These are phyloP conservation scores for Cystobasidiaceae sp. DNA, from an alignment of 1,284 basidiomycete genomes.

Conservation along the genomic window DNA sequence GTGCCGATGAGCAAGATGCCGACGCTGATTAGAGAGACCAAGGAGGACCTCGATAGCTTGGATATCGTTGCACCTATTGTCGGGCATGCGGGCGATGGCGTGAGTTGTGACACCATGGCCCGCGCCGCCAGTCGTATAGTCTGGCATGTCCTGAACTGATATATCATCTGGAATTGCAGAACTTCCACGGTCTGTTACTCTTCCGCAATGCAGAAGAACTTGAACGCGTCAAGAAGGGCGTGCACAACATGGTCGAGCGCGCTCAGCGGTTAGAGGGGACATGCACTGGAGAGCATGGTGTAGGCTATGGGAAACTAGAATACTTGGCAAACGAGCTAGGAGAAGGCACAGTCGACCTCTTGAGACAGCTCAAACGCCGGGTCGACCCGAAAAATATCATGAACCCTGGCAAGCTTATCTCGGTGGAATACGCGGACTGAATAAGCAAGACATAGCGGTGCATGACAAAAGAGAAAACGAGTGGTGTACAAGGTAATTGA, in stretches of 20 bases:
- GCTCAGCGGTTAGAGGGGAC: conserved; percentile 72
- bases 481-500: too few relatives aligned
- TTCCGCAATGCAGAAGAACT: conserved; percentile 62
- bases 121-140: too few relatives aligned
- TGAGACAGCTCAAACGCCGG: conserved; percentile 35
- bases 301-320: conserved; percentile 37
- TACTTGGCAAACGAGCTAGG: conserved; percentile 40
- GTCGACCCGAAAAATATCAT: conserved; percentile 41
- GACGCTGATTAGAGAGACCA: conserved; percentile 39
- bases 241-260: conserved; percentile 63
- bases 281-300: conserved; percentile 51
- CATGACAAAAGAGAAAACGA: too few relatives aligned
- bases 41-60: conserved; percentile 30
- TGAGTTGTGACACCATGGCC: too few relatives aligned
- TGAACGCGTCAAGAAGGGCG: conserved; percentile 53
- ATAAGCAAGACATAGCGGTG: too few relatives aligned
- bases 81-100: conserved; percentile 38
- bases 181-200: conserved; percentile 50
- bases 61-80: conserved; percentile 37
- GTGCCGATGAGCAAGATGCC: conserved; percentile 40
- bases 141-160: not conserved
- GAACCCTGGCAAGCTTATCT: conserved; percentile 13
- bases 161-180: too few relatives aligned
- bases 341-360: conserved; percentile 34
- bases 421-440: too few relatives aligned